A percentile compares a stretch with the other conserved stretches of the same genome.
Conservation (phyloP, 140 eudicot species). For the Cichorium intybus region DNA sequence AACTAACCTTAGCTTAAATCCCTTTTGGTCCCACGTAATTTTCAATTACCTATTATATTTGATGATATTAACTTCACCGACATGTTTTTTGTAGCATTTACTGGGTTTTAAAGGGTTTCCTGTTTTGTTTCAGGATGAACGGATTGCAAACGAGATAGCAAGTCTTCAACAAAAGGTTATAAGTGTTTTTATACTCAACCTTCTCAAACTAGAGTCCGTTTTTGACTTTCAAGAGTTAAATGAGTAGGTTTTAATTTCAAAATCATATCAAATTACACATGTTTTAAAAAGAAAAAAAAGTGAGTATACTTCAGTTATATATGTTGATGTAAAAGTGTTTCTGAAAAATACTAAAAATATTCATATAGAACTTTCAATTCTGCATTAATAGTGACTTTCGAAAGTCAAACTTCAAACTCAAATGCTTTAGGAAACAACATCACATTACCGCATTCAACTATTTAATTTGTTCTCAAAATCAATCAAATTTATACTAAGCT, state of each 20-base stretch:
- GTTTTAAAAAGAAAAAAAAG: not conserved
- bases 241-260: not conserved
- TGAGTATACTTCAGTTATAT: not conserved
- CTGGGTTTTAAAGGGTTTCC: not conserved
- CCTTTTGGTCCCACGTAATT: too few species aligned
- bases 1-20: too few species aligned
- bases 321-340: not conserved
- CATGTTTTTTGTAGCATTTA: not conserved
- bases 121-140: constrained; percentile 36
- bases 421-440: not conserved
- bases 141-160: constrained; percentile 42
- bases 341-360: not conserved
- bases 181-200: not conserved
- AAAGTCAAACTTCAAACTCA: not conserved
- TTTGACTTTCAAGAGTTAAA: constrained; percentile 3
- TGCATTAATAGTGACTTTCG: not conserved
- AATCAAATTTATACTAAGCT: not conserved
- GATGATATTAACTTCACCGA: not conserved
- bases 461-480: not conserved
- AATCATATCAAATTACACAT: not conserved
- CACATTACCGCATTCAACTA: not conserved
- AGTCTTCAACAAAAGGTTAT: constrained; percentile 50
- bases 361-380: not conserved
- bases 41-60: not conserved
- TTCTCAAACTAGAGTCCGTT: not conserved